These are phyloP conservation scores for Tuber magnatum DNA, from an alignment of 495 filamentous ascomycete species.

Conservation along the genomic window DNA sequence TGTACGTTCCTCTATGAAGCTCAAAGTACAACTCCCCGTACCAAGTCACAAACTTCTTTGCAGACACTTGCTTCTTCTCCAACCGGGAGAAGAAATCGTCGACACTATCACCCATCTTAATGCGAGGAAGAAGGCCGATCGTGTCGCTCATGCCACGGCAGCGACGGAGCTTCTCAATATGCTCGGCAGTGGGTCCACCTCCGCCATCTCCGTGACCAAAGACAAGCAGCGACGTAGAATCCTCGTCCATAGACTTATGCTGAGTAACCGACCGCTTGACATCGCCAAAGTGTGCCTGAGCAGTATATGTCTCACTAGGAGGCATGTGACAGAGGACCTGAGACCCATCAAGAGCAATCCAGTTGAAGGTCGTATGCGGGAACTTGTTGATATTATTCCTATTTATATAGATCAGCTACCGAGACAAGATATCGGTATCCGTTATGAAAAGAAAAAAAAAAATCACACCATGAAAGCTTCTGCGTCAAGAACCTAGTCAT, in stretches of 20 bases:
- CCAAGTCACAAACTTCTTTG: conserved; percentile 83
- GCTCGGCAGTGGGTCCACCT: conserved; percentile 87
- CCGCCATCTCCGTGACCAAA: conserved; percentile 97
- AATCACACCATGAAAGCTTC: conserved; percentile 67
- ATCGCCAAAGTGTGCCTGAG: conserved; percentile 90
- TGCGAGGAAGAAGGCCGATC: conserved; percentile 70
- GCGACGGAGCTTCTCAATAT: conserved; percentile 89
- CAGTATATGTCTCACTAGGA: conserved; percentile 77
- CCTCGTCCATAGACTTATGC: conserved; percentile 91
- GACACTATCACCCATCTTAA: conserved; percentile 86
- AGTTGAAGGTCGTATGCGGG: conserved; percentile 96
- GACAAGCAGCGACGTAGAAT: conserved; percentile 76
- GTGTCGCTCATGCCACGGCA: conserved; percentile 89
- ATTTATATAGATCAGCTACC: conserved; percentile 35
- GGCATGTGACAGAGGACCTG: conserved; percentile 98
- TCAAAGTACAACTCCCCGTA: conserved; percentile 98
- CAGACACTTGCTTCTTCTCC: conserved; percentile 62
- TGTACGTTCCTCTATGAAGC: conserved; percentile 92
- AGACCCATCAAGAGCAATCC: conserved; percentile 88
- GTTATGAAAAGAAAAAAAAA: background rate
- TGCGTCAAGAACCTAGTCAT: conserved; percentile 97
- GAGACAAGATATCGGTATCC: background rate
- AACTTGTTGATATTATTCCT: conserved; percentile 99
- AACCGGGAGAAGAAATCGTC: conserved; percentile 89
- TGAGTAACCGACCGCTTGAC: conserved; percentile 82